Evolutionary conservation across 2,329 filamentous ascomycete genomes (phyloP).

Genomic region (Aureobasidium sp.): DNA sequence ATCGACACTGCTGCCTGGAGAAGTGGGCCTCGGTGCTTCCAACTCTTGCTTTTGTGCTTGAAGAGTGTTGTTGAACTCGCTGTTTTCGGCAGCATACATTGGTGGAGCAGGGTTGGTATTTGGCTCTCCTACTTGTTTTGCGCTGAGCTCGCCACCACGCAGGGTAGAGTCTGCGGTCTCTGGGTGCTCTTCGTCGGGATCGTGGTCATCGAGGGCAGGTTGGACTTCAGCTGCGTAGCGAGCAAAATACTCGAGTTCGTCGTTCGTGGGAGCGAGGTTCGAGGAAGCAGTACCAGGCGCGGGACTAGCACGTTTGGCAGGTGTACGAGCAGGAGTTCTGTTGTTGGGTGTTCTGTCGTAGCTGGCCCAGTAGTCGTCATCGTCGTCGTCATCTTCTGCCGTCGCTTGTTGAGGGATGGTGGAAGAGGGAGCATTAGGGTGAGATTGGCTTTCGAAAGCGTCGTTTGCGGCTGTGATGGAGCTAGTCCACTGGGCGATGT

Average conservation of each 20-base stretch:
- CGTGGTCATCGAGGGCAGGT: conserved; percentile 71
- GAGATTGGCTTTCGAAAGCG: conserved; percentile 34
- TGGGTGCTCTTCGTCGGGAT: conserved; percentile 62
- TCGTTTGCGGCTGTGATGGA: conserved; percentile 51
- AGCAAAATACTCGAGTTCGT: conserved; percentile 67
- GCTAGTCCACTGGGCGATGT: conserved; percentile 51
- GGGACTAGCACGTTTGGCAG: conserved; percentile 50
- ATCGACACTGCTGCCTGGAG: conserved; percentile 46
- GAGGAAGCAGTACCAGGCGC: conserved; percentile 40
- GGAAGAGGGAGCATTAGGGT: background rate
- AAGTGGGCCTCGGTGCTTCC: conserved; percentile 50
- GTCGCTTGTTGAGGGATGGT: background rate
- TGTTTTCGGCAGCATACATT: background rate
- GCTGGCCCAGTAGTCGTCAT: conserved; percentile 73
- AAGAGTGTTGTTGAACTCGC: background rate
- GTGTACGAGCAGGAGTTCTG: conserved; percentile 49
- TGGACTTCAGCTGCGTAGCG: conserved; percentile 69
- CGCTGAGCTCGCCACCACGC: conserved; percentile 43
- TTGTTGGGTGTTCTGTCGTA: conserved; percentile 63
- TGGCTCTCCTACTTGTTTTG: background rate
- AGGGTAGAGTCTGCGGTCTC: conserved; percentile 43
- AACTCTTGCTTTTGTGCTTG: conserved; percentile 29
- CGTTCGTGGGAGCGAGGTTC: conserved; percentile 20
- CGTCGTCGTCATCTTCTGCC: conserved; percentile 38
- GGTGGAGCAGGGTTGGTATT: conserved; percentile 10